Evolutionary conservation across 768 basidiomycete species (phyloP), one percentile per base, ranked within the genome.

Genomic region (Mycena venus): DNA sequence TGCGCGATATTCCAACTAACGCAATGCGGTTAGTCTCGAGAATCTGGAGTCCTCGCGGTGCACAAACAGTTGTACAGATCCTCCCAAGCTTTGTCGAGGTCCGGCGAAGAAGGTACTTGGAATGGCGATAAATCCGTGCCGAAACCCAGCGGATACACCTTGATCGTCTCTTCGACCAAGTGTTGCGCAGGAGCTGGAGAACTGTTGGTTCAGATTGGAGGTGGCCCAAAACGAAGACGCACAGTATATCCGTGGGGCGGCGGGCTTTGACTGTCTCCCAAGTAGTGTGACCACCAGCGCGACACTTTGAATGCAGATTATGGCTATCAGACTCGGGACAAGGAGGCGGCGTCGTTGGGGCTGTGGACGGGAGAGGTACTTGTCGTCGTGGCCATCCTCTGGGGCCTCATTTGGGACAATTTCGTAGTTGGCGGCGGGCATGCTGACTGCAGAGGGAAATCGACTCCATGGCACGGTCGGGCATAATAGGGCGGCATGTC

Each of bases 301-400:
- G 51, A 66, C 12, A 21, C 11, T 31, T 29, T 66, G 64, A 19
- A 66, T 19, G 34, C 64, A 38, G n/a, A 66, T 66, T 55, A 66
- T 40, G 12, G n/a, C 47, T 12, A 47, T 8, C 34, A 66, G 36
- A 21, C 38, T 55, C 4, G 51, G 51, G 25, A 55, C 36, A n/a
- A 49, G 3, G n/a, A 21, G 47, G 8, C 47, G 47, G n/a, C 5
- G 64, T n/a, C 21, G 47, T 47, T 29, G 19, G 36, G 29, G 1
- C 3, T 11, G 40, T 27, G 42, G 27, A 14, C 14, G 62, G 17
- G 44, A 17, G 32, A 38, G 36, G 15, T 64, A 49, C 49, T 32
- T 53, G n/a, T 55, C 64, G 2, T 6, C 25, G 62, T 11, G 62
- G 44, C 51, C 64, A 23, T 66, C 64, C 4, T 66, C 64, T 8